Percentiles rank a stretch among this genome's conserved stretches.
These are phyloP conservation scores for Nakaseomyces glabratus DNA, from an alignment of 1,139 yeast genomes.

Conservation along the genomic window DNA sequence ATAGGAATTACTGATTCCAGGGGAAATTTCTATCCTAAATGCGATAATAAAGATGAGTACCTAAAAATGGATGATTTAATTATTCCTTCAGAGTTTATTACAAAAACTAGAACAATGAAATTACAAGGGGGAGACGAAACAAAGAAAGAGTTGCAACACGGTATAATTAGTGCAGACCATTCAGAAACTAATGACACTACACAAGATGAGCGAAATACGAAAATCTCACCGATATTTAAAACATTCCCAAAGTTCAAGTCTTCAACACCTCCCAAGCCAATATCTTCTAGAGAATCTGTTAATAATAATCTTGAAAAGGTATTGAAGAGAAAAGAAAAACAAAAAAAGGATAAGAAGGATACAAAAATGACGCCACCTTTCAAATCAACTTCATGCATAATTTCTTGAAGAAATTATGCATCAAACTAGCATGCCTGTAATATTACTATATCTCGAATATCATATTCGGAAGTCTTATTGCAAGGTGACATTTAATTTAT, in stretches of 20 bases:
- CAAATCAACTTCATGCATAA: constrained; percentile 2
- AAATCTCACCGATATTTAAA: neutral
- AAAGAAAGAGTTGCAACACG: neutral
- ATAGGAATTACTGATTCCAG: no score
- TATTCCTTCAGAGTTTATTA: constrained; percentile 1
- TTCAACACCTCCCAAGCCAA: constrained; percentile 1
- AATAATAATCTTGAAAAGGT: neutral
- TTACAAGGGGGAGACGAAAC: no score
- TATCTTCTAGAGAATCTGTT: neutral
- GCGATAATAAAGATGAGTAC: constrained; percentile 1
- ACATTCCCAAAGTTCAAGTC: constrained; percentile 1
- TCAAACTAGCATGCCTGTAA: no score
- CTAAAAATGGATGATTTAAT: constrained; percentile 1
- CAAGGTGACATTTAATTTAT: no score
- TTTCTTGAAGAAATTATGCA: neutral
- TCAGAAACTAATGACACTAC: neutral
- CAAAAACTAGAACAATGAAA: no score
- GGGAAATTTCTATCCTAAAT: neutral
- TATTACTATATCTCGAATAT: no score
- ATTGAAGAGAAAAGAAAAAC: neutral
- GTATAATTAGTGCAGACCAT: no score
- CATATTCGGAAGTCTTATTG: no score
- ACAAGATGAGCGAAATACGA: neutral
- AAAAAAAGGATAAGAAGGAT: neutral
- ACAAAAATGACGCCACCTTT: constrained; percentile 3